Percentiles rank a stretch among this genome's conserved stretches.
These are phyloP conservation scores for Aphanomyces cochlioides DNA, from an alignment of 352 stramenopile species.

Conservation along the genomic window DNA sequence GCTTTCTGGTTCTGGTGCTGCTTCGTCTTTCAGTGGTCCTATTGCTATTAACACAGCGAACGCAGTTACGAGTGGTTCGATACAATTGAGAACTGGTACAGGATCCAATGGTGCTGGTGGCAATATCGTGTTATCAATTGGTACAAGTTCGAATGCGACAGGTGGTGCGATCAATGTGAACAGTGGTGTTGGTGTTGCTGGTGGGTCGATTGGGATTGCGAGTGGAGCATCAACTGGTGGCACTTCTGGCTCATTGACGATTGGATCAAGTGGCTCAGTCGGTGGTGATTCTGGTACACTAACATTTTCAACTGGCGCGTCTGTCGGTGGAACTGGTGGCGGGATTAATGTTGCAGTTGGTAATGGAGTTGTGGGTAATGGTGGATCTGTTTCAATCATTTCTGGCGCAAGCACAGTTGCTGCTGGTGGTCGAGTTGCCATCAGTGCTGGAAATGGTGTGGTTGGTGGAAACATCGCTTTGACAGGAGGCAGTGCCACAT, in stretches of 20 bases:
- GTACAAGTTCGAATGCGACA: background rate
- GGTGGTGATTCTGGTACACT: background rate
- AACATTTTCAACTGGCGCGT: background rate
- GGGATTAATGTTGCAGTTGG: conserved; percentile 41
- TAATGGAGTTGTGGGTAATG: conserved; percentile 35
- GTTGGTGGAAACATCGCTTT: conserved; percentile 42
- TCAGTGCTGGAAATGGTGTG: conserved; percentile 35
- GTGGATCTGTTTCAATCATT: conserved; percentile 43
- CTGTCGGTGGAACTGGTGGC: conserved; percentile 31
- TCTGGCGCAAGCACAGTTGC: conserved; percentile 34
- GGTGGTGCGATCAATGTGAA: conserved; percentile 5
- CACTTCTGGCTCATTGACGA: background rate
- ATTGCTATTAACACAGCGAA: background rate
- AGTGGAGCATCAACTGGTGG: background rate
- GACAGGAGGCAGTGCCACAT: conserved; percentile 29
- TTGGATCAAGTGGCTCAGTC: background rate
- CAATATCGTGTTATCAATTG: background rate
- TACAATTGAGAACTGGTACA: background rate
- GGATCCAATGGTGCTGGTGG: background rate
- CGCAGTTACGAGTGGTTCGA: background rate
- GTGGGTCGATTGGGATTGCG: background rate
- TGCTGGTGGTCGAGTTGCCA: conserved; percentile 38
- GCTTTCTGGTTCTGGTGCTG: background rate
- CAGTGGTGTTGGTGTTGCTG: background rate
- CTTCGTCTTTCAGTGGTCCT: background rate